Conservation (phyloP, 2,329 filamentous ascomycete species). For the Lecanoromycetidae sp. region DNA sequence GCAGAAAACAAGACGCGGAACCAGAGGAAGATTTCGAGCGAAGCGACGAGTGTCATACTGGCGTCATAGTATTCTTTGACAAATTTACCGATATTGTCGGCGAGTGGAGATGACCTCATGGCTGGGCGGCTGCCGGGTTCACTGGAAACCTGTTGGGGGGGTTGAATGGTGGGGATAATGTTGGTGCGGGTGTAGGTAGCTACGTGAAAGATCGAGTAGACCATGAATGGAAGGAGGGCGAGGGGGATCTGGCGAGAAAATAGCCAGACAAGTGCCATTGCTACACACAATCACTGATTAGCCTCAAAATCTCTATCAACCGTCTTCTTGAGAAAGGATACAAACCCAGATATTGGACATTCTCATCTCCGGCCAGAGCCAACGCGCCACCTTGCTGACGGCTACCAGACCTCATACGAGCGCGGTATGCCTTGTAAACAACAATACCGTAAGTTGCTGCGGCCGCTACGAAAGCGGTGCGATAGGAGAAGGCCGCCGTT, state of each 20-base stretch:
- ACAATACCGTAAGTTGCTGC: slow-evolving; percentile 94
- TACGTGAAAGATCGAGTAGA: slow-evolving; percentile 98
- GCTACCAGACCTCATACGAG: slow-evolving; percentile 62
- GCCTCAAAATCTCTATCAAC: background rate
- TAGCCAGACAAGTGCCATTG: slow-evolving; percentile 91
- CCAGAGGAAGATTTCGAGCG: slow-evolving; percentile 80
- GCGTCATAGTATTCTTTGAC: slow-evolving; percentile 97
- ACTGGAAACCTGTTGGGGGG: slow-evolving; percentile 40
- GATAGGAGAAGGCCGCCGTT: slow-evolving; percentile 74
- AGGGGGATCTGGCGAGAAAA: slow-evolving; percentile 78
- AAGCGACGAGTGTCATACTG: slow-evolving; percentile 86
- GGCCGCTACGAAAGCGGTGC: slow-evolving; percentile 77
- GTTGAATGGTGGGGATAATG: slow-evolving; percentile 72
- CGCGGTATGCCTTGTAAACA: slow-evolving; percentile 92
- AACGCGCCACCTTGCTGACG: slow-evolving; percentile 50
- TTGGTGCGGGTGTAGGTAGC: slow-evolving; percentile 92
- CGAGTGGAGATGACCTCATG: slow-evolving; percentile 46
- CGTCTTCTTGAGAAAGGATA: slow-evolving; percentile 7
- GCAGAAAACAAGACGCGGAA: slow-evolving; percentile 69
- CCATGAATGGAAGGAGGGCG: slow-evolving; percentile 82
- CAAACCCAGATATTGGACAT: slow-evolving; percentile 93
- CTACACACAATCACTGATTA: slow-evolving; percentile 35
- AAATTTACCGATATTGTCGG: slow-evolving; percentile 78
- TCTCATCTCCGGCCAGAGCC: slow-evolving; percentile 72
- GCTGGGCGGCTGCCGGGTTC: slow-evolving; percentile 36